These are phyloP conservation scores for Phaeodactylum tricornutum DNA, from an alignment of 108 stramenopile genomes.

Conservation along the genomic window DNA sequence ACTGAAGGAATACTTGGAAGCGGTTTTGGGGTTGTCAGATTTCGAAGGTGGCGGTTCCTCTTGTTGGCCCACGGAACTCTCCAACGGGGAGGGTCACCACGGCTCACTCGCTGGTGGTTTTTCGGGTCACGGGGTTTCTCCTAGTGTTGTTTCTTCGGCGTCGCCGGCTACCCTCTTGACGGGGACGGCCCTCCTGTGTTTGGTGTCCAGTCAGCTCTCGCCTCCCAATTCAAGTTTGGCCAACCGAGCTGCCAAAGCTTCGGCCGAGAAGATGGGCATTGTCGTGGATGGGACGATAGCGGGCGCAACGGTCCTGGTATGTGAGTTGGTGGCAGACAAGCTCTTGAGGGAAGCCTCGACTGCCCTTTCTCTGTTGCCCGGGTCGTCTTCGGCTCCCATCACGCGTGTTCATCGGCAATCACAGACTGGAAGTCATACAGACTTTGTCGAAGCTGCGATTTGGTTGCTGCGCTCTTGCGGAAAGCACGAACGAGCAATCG, in stretches of 20 bases:
- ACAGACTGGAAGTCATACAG: constrained; percentile 25
- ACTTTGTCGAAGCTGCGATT: constrained; percentile 70
- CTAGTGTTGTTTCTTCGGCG: constrained; percentile 15
- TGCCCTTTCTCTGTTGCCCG: constrained; percentile 8
- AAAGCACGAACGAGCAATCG: constrained; percentile 66
- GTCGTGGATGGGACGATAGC: constrained; percentile 20
- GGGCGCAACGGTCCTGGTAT: constrained; percentile 44
- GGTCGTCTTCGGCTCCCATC: constrained; percentile 6
- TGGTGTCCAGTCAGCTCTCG: constrained; percentile 50
- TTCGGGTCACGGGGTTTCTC: not conserved
- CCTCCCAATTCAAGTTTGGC: constrained; percentile 62
- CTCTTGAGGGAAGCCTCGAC: constrained; percentile 43
- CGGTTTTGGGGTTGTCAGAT: constrained; percentile 60
- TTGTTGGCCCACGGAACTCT: constrained; percentile 37
- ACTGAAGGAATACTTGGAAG: constrained; percentile 68
- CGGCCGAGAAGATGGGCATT: constrained; percentile 51
- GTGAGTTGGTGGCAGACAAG: constrained; percentile 52
- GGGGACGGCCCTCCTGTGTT: constrained; percentile 61
- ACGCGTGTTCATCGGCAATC: constrained; percentile 9
- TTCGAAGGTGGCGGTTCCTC: constrained; percentile 39
- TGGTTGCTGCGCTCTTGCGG: constrained; percentile 81
- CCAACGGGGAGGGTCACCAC: not conserved
- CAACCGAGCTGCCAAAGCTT: constrained; percentile 65
- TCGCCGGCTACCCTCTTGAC: constrained; percentile 45
- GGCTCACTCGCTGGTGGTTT: not conserved